Conservation (phyloP, 495 filamentous ascomycete genomes). For the Aspergillus hancockii region DNA sequence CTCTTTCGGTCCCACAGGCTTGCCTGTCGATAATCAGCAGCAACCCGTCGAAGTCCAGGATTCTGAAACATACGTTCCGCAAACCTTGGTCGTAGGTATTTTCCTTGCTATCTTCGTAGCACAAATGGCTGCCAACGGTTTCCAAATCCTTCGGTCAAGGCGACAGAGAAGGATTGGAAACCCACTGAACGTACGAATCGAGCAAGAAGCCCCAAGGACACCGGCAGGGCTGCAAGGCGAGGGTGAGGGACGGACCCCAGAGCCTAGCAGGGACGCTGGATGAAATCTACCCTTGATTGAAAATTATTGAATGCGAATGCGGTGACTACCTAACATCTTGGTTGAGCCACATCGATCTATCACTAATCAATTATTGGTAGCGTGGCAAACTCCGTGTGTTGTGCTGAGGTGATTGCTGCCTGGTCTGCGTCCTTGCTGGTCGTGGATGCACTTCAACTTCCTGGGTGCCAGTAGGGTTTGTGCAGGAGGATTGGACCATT, state of each 20-base stretch:
- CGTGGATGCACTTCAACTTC: not conserved
- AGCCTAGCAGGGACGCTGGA: slow-evolving; percentile 8
- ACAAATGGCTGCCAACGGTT: slow-evolving; percentile 35
- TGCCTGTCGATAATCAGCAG: slow-evolving; percentile 12
- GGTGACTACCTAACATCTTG: slow-evolving; percentile 2
- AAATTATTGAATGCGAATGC: not conserved
- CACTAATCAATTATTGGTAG: not conserved
- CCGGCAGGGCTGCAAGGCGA: slow-evolving; percentile 17
- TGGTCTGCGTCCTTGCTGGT: slow-evolving; percentile 1
- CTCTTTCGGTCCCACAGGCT: slow-evolving; percentile 35
- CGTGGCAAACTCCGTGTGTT: not conserved
- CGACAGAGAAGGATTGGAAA: slow-evolving; percentile 17
- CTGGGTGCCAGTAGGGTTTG: not conserved
- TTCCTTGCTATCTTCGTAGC: slow-evolving; percentile 38
- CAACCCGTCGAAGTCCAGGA: slow-evolving; percentile 11
- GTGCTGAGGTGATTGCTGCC: slow-evolving; percentile 1
- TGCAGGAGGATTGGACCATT: not conserved
- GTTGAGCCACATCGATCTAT: not conserved
- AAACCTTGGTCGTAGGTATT: slow-evolving; percentile 37
- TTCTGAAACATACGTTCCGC: slow-evolving; percentile 32
- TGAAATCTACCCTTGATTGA: not conserved
- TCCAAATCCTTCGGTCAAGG: slow-evolving; percentile 33
- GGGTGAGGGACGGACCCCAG: slow-evolving; percentile 19
- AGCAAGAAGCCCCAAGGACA: slow-evolving; percentile 7
- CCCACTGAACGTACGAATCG: slow-evolving; percentile 7